phyloP scores from a whole-genome alignment of 2,329 filamentous ascomycete genomes.

The Metarhizium robertsii region DNA sequence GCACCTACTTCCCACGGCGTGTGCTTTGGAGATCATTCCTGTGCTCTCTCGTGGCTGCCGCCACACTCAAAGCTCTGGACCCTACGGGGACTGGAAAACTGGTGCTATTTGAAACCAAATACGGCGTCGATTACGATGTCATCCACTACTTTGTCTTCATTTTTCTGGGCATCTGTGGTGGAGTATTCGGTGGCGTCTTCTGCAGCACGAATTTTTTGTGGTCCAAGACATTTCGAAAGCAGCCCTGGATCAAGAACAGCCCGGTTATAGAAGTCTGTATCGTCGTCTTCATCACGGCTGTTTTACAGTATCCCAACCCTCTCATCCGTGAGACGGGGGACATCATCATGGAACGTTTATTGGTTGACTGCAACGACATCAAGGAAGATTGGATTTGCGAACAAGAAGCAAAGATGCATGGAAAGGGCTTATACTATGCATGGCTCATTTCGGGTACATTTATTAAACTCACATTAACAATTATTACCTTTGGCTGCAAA shows the following conservation, averaged over 20 bases:
- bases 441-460: conserved; percentile 44
- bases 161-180: conserved; percentile 45
- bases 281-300: conserved; percentile 41
- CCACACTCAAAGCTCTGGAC: conserved; percentile 47
- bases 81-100: conserved; percentile 51
- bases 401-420: conserved; percentile 30
- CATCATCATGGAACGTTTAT: conserved; percentile 43
- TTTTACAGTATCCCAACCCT: conserved; percentile 47
- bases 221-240: conserved; percentile 44
- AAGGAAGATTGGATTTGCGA: conserved; percentile 37
- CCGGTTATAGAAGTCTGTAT: conserved; percentile 47
- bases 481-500: conserved; percentile 50
- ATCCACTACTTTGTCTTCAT: conserved; percentile 48
- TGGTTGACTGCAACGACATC: conserved; percentile 40
- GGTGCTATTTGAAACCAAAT: conserved; percentile 51
- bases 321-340: conserved; percentile 46
- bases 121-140: conserved; percentile 44
- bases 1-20: conserved; percentile 48
- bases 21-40: conserved; percentile 48
- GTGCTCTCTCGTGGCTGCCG: conserved; percentile 45
- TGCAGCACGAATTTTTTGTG: conserved; percentile 49
- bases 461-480: conserved; percentile 45
- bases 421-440: conserved; percentile 33
- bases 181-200: conserved; percentile 49
- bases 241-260: conserved; percentile 41